Percentiles rank a stretch among this genome's conserved stretches.
phyloP scores from a whole-genome alignment of 257 asterid genomes.

The Nyctanthes arbortristis region DNA sequence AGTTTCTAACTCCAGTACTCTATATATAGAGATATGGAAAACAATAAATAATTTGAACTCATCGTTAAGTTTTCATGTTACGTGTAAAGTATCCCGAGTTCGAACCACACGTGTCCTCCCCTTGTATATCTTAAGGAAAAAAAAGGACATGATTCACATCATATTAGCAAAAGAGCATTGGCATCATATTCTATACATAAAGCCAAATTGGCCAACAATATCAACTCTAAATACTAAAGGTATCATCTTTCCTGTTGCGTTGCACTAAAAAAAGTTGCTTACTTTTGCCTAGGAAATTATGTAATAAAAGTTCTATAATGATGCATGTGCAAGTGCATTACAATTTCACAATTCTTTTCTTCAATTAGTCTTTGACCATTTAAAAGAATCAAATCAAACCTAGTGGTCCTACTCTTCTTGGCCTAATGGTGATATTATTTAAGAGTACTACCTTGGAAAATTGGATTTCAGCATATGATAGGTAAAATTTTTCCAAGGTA shows the following conservation, averaged over 20 bases:
- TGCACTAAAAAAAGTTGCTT: slow-evolving; percentile 2
- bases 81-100: no score
- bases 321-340: slow-evolving; percentile 3
- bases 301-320: neutral
- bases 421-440: neutral
- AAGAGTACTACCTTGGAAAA: slow-evolving; percentile 20
- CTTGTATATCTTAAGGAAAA: no score
- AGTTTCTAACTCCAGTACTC: no score
- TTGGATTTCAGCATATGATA: slow-evolving; percentile 25
- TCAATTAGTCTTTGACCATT: slow-evolving; percentile 4
- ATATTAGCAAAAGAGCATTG: neutral
- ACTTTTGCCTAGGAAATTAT: neutral
- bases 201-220: slow-evolving; percentile 7
- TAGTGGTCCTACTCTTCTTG: slow-evolving; percentile 18
- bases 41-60: no score
- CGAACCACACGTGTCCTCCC: no score
- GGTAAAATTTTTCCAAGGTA: neutral
- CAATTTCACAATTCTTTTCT: neutral
- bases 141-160: no score
- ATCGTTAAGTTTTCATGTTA: no score
- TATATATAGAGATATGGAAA: no score
- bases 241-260: neutral
- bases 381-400: slow-evolving; percentile 1
- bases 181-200: slow-evolving; percentile 16
- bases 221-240: slow-evolving; percentile 1